Percentiles rank a stretch among this genome's conserved stretches.
Evolutionary conservation across 2,329 filamentous ascomycete species (phyloP).

Genomic region (Exophiala bonariae): DNA sequence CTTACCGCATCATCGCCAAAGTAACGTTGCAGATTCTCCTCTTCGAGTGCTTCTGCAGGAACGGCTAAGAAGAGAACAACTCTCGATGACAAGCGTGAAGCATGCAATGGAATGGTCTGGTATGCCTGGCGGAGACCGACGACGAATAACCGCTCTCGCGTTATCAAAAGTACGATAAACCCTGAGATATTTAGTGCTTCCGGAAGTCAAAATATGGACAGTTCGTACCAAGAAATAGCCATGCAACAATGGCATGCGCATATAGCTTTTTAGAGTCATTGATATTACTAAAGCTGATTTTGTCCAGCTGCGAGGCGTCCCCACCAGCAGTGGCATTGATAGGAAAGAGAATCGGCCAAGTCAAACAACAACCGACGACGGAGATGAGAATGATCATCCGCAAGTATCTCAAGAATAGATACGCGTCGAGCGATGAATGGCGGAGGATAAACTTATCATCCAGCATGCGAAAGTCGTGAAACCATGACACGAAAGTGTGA

Average conservation of each 20-base stretch:
- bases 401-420: constrained; percentile 85
- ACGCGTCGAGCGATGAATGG: constrained; percentile 87
- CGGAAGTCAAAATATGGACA: background rate
- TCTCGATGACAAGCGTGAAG: constrained; percentile 80
- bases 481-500: constrained; percentile 19
- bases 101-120: constrained; percentile 78
- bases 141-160: constrained; percentile 85
- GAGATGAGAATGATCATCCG: constrained; percentile 76
- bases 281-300: constrained; percentile 79
- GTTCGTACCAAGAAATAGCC: constrained; percentile 72
- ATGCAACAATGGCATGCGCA: constrained; percentile 74
- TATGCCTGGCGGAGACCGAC: constrained; percentile 91
- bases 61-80: constrained; percentile 88
- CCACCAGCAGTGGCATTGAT: constrained; percentile 81
- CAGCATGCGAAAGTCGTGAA: constrained; percentile 50
- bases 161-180: constrained; percentile 84
- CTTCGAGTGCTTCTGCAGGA: constrained; percentile 73
- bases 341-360: constrained; percentile 88
- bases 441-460: constrained; percentile 81
- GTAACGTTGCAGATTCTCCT: constrained; percentile 70
- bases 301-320: constrained; percentile 67
- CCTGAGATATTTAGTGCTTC: constrained; percentile 4
- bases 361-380: constrained; percentile 77
- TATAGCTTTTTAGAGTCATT: constrained; percentile 65
- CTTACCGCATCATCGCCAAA: constrained; percentile 75